Evolutionary conservation across 1,284 basidiomycete species (phyloP), one percentile per base, ranked within the genome.

Genomic region (Anthracocystis panici-leucophaei): DNA sequence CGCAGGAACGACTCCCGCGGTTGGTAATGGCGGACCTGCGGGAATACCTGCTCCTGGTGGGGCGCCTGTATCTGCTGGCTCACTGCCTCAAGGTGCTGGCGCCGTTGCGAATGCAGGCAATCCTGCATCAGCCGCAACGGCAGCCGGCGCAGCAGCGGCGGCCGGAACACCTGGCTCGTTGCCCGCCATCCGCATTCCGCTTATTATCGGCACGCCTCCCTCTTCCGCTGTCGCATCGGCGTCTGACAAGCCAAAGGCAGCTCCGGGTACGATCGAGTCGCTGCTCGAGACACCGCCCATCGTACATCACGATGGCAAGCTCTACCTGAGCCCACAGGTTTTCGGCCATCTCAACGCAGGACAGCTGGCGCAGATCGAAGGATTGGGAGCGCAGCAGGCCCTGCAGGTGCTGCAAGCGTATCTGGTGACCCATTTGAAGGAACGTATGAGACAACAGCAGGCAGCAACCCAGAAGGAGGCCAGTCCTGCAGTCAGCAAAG

Each of bases 371-470:
- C 91, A 92, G 59, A 87, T 95, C 46, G 92, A 94, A 84, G 89
- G 89, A 44, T 89, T 94, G 80, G 93, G 93, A 4, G 92, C 93
- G 1, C 90, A 92, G 83, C 91, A 92, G 79, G 93, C 94, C 10
- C 86, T 96, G 60, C 90, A 91, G 78, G 91, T 93, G 23, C 87
- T 96, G 53, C 93, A 94, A 77, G 90, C 89, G 1, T 92, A 94
- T 81, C 92, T 95, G 82, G 92, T 94, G 40, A 89, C 91, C 53
- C 92, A 91, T 70, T 87, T 95, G 81, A 95, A 95, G 86, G 92
- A 94, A 85, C 89, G 90, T 74, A 89, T 89, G 71, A 86, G 87
- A 77, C 83, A 87, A 35, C 87, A 88, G 50, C 75, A 79, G 60
- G 65, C 55, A 16, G 57, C 65, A 7, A 62, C 70, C n/a, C 65